Evolutionary conservation across 2,329 filamentous ascomycete species (phyloP).

Genomic region (Cladophialophora exuberans): DNA sequence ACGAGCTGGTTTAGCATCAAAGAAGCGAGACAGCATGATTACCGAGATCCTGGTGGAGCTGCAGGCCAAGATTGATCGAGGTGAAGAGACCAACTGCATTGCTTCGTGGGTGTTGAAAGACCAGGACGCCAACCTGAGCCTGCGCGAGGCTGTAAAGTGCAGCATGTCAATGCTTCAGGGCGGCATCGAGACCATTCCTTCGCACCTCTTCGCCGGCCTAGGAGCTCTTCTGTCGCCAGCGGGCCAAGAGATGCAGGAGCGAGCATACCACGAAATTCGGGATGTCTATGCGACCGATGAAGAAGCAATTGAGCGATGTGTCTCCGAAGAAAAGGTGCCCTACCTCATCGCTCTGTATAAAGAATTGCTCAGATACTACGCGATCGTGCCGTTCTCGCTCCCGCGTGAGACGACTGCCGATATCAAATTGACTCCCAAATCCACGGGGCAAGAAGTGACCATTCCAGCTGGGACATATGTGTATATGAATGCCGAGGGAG

Average conservation of each 20-base stretch:
- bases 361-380: constrained; percentile 9
- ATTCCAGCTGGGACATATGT: not conserved
- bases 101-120: not conserved
- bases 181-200: constrained; percentile 6
- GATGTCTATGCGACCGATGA: not conserved
- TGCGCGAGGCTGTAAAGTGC: not conserved
- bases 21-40: not conserved
- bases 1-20: no score
- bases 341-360: constrained; percentile 12
- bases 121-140: not conserved
- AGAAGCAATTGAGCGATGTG: constrained; percentile 1
- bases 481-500: constrained; percentile 1
- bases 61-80: not conserved
- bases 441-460: no score
- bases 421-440: no score
- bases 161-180: constrained; percentile 13
- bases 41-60: no score
- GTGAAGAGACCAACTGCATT: not conserved
- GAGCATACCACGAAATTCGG: not conserved
- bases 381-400: not conserved
- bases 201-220: not conserved
- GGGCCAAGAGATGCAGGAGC: constrained; percentile 3
- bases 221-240: not conserved
- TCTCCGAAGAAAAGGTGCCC: constrained; percentile 7
- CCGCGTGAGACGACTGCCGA: not conserved